phyloP scores from a whole-genome alignment of 2,329 filamentous ascomycete species.

The Chaetothyriales sp. region DNA sequence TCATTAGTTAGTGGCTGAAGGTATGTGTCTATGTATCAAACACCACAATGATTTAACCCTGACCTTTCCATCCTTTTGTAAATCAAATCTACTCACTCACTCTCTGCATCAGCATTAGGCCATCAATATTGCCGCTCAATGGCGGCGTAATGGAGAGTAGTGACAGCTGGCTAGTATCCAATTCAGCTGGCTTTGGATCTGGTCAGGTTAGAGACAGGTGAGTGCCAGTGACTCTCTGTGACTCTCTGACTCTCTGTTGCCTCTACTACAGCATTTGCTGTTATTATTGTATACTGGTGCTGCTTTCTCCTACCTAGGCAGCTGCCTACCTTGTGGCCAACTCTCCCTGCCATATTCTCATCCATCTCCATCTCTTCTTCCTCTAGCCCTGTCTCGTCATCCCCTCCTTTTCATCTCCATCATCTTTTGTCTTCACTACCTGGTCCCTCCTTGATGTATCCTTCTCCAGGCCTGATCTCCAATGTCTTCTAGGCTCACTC shows the following conservation, averaged over 20 bases:
- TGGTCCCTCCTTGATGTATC: conserved; percentile 2
- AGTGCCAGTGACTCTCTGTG: background rate
- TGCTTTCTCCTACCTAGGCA: background rate
- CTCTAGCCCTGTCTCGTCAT: conserved; percentile 3
- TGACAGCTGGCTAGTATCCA: background rate
- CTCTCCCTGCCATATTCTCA: background rate
- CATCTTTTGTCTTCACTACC: background rate
- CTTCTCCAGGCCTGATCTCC: conserved; percentile 28
- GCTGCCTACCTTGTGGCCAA: background rate
- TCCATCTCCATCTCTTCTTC: background rate
- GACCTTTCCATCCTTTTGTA: background rate
- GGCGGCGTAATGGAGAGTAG: background rate
- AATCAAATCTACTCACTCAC: background rate
- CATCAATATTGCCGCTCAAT: background rate
- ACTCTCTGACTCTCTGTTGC: background rate
- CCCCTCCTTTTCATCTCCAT: conserved; percentile 1
- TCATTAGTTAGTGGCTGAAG: background rate
- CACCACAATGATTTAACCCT: background rate
- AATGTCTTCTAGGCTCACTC: conserved; percentile 95
- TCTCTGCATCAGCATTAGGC: background rate
- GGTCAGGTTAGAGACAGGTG: background rate
- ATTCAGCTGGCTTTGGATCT: background rate
- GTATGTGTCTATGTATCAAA: background rate
- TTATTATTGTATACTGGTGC: background rate
- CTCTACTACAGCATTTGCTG: background rate